Percentiles rank a stretch among this genome's conserved stretches.
These are phyloP conservation scores for Candolleomyces eurysporus DNA, from an alignment of 768 basidiomycete species.

Conservation along the genomic window DNA sequence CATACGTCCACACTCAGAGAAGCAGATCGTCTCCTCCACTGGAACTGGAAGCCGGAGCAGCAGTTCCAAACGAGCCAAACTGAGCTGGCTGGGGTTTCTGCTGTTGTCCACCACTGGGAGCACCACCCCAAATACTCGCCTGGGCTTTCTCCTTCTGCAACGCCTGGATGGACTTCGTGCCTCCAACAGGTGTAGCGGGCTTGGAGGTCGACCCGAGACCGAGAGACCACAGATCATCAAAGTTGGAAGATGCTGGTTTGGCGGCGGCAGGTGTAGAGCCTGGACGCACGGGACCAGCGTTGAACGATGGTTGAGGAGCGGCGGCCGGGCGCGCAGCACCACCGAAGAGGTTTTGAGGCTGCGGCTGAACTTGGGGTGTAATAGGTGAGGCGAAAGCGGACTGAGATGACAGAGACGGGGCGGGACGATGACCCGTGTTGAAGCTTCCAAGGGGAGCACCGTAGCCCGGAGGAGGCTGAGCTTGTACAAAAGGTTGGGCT, in stretches of 20 bases:
- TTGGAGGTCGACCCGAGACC: conserved; percentile 58
- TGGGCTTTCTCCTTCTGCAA: conserved; percentile 84
- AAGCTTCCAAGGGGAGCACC: conserved; percentile 11
- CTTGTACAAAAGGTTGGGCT: conserved; percentile 25
- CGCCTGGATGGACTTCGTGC: conserved; percentile 81
- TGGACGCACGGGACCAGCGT: conserved; percentile 11
- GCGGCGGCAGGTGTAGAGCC: conserved; percentile 23
- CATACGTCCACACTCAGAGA: neutral
- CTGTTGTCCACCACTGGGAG: conserved; percentile 5
- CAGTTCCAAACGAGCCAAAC: conserved; percentile 27
- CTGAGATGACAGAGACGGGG: conserved; percentile 33
- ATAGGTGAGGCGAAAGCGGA: conserved; percentile 27
- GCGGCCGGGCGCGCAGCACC: conserved; percentile 21
- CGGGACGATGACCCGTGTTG: conserved; percentile 27
- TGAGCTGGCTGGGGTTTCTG: conserved; percentile 19
- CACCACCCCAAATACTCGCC: conserved; percentile 74
- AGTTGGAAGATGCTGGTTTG: conserved; percentile 47
- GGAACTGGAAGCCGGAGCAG: conserved; percentile 19
- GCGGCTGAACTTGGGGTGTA: conserved; percentile 18
- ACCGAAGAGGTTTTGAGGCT: conserved; percentile 30
- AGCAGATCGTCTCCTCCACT: conserved; percentile 19
- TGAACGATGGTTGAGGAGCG: neutral
- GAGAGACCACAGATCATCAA: conserved; percentile 89
- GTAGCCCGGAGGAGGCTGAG: conserved; percentile 29
- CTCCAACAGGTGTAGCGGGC: conserved; percentile 26